phyloP scores from a whole-genome alignment of 2,329 filamentous ascomycete species.

The Ophiostoma tasmaniense region DNA sequence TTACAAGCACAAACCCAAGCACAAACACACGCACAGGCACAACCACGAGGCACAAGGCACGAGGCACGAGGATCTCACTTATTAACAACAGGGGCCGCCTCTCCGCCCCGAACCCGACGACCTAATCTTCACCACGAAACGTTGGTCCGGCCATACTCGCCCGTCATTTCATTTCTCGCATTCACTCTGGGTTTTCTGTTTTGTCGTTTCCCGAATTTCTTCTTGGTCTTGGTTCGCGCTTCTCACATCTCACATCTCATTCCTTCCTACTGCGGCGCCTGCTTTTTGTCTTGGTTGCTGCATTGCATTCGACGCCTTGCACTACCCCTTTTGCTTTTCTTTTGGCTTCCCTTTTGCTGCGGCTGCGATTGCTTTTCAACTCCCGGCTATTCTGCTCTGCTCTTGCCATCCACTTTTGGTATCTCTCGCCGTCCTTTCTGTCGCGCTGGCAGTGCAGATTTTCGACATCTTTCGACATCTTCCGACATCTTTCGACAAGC shows the following conservation, averaged over 20 bases:
- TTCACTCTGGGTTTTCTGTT: too few relatives aligned
- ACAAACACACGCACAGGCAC: neutral
- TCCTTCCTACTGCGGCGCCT: neutral
- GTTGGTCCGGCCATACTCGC: slow-evolving; percentile 9
- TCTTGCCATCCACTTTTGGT: neutral
- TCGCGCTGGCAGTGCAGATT: neutral
- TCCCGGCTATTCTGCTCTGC: neutral
- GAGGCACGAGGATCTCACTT: slow-evolving; percentile 12
- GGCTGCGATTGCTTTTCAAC: neutral
- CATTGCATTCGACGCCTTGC: neutral
- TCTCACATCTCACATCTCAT: neutral
- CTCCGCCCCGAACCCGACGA: slow-evolving; percentile 12
- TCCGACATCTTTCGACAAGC: neutral
- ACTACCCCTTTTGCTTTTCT: neutral
- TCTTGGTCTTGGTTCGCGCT: neutral
- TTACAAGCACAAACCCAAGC: neutral
- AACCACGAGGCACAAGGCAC: neutral
- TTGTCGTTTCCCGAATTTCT: neutral
- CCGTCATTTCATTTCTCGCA: neutral
- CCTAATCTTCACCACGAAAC: slow-evolving; percentile 9
- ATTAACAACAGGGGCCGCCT: slow-evolving; percentile 9
- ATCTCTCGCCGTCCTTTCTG: neutral
- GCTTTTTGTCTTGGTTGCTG: neutral
- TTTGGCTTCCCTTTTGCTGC: neutral
- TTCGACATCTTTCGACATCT: neutral